phyloP scores from a whole-genome alignment of 345 rosid genomes.

The Corchorus olitorius region DNA sequence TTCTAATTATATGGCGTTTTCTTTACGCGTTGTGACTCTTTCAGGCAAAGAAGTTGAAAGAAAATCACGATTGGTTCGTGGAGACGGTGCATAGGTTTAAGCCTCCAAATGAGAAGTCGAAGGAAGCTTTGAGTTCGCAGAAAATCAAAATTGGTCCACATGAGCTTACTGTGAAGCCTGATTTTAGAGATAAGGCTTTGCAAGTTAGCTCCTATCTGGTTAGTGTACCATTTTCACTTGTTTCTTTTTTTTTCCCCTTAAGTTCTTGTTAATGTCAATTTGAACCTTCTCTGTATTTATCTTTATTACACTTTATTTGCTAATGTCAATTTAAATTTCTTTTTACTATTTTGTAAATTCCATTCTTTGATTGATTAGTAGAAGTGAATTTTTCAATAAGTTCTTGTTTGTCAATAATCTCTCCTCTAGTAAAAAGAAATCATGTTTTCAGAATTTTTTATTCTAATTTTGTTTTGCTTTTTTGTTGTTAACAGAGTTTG shows the following conservation, averaged over 20 bases:
- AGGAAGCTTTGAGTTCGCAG: constrained; percentile 68
- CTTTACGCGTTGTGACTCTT: constrained; percentile 11
- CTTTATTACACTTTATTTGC: background rate
- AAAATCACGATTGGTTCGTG: constrained; percentile 70
- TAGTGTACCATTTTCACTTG: constrained; percentile 24
- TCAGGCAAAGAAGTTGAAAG: constrained; percentile 75
- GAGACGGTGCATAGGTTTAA: constrained; percentile 57
- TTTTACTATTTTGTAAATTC: background rate
- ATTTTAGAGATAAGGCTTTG: constrained; percentile 67
- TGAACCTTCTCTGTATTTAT: background rate
- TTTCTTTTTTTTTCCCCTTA: background rate
- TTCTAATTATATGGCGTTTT: background rate
- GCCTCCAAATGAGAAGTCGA: constrained; percentile 64
- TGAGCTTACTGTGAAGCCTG: constrained; percentile 55
- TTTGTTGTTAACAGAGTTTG: constrained; percentile 56
- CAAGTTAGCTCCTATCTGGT: constrained; percentile 70
- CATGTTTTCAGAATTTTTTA: background rate
- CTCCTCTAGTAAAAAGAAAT: background rate
- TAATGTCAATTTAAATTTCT: background rate
- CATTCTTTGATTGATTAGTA: background rate
- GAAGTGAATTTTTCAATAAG: background rate
- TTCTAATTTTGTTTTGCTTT: constrained; percentile 9
- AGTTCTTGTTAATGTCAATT: background rate
- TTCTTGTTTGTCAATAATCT: background rate
- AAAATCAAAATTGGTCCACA: constrained; percentile 58